Evolutionary conservation across 176 grass and related monocot species (phyloP).

Genomic region (Juncus inflexus): DNA sequence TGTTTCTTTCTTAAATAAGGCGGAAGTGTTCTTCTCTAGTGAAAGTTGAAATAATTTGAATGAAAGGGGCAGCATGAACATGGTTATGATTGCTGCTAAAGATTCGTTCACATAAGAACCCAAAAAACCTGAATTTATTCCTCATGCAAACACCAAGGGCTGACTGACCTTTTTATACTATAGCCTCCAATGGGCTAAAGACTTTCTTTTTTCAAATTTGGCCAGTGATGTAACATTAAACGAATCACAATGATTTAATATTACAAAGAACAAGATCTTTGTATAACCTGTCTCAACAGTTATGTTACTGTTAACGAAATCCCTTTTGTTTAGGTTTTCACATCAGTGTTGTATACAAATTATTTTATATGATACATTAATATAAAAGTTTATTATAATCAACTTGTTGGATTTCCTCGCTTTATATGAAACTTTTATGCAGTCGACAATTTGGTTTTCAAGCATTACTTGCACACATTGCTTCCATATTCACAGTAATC

Average conservation of each 20-base stretch:
- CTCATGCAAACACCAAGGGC: slow-evolving; percentile 12
- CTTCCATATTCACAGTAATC: slow-evolving; percentile 8
- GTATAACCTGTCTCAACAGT: too few species aligned
- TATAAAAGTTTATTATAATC: too few species aligned
- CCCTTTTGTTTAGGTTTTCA: too few species aligned
- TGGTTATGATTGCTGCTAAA: slow-evolving; percentile 24
- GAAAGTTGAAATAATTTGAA: slow-evolving; percentile 28
- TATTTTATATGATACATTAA: too few species aligned
- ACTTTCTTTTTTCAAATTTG: slow-evolving; percentile 1
- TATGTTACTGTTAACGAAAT: background rate
- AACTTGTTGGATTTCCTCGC: too few species aligned
- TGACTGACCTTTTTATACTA: background rate
- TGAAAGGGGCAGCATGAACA: slow-evolving; percentile 15
- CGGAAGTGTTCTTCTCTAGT: slow-evolving; percentile 73
- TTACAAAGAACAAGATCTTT: too few species aligned
- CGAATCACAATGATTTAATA: too few species aligned
- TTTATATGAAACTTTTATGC: background rate
- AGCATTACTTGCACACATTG: background rate
- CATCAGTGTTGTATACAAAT: too few species aligned
- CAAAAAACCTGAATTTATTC: background rate
- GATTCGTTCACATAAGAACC: background rate
- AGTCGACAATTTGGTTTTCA: background rate
- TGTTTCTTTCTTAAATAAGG: slow-evolving; percentile 79
- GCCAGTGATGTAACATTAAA: background rate
- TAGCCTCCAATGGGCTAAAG: slow-evolving; percentile 17